Base-by-base conservation (phyloP, 768 basidiomycete species). In the Boletus insuetus region DNA sequence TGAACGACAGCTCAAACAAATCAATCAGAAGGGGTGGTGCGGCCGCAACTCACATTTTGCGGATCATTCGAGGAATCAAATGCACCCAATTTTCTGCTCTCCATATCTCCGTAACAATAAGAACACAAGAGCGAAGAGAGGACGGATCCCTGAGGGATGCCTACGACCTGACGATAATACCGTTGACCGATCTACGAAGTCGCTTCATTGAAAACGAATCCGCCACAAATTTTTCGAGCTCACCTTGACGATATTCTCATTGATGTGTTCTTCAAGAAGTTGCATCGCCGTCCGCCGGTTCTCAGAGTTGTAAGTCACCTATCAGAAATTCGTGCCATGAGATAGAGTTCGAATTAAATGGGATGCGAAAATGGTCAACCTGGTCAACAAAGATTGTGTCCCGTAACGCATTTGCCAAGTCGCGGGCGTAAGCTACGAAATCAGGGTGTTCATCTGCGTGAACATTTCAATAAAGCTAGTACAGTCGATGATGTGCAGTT, bases 61-160 rank as follows among this genome's bases (percentile, higher is more conserved):
- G 75, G 71, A 48, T 86, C 82, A 4, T 79, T 66, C 3, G 79
- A 80, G 58, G 89, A 85, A 38, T 73, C 69, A 29, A 77, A 74
- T 53, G 46, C 55, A n/a, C 51, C 22, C 40, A 69, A 35, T 41
- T 82, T 77, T 8, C 65, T 74, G 31, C 74, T 80, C 70, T 98
- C 97, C 56, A 99, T 77, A 64, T 96, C 87, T 7, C 93, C 95
- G 61, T 98, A 99, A 69, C 92, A 97, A 71, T 95, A 91, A 1
- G 90, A 89, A 68, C 97, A 99, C 2, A 99, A 74, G n/a, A 98
- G 66, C 0, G 89, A 82, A 8, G 94, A 97, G n/a, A 98, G 74
- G n/a, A 94, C 84, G 3, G 95, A 98, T 20, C 97, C 97, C 70
- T 99, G 97, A 1, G 97, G 96, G 22, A 99, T 99, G 3, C 97